Base-by-base conservation (phyloP, 2,329 filamentous ascomycete genomes). In the Nemania abortiva region DNA sequence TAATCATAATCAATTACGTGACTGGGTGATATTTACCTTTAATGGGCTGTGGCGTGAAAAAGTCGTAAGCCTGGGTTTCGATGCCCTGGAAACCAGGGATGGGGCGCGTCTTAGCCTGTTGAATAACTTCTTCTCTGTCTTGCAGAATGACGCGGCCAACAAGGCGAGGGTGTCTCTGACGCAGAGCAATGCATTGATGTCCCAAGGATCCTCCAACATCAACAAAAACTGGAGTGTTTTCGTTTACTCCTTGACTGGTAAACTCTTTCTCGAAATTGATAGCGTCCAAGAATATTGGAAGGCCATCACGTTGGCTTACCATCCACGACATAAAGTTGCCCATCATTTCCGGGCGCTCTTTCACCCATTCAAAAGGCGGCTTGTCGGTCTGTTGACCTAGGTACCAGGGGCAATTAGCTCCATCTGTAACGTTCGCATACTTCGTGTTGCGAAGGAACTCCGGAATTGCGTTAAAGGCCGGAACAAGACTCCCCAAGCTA, bases 381-480 rank as follows among this genome's bases (percentile, higher is more conserved):
- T 54, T 31, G 2, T n/a, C 13, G 7, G 50, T 54, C 3, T 54
- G 6, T 5, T 54, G 50, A 27, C 50, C 50, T 11, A 54, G 24
- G 22, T 54, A 24, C 50, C 50, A 54, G 3, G 50, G 50, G 20
- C 50, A 54, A 24, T 54, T 54, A 24, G 24, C 27, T 18, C 22
- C 22, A 10, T 54, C 50, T 2, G 50, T 54, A 1, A 24, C n/a
- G 24, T 54, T 24, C 2, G 22, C 50, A 24, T 54, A 54, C 6
- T 34, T 34, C n/a, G 50, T 31, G 1, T 54, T 54, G 5, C 29
- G 50, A 22, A 54, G 50, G 27, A 54, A 54, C 9, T 54, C 50
- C 5, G 50, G 50, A 13, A 54, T 9, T 9, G 50, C 50, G 27
- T 24, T 66, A 13, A 54, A 54, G 27, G 50, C 50, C n/a, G 50